Evolutionary conservation across 169 alveolate genomes (phyloP), one percentile per base, ranked within the genome.

Genomic region (Plasmodium coatneyi): DNA sequence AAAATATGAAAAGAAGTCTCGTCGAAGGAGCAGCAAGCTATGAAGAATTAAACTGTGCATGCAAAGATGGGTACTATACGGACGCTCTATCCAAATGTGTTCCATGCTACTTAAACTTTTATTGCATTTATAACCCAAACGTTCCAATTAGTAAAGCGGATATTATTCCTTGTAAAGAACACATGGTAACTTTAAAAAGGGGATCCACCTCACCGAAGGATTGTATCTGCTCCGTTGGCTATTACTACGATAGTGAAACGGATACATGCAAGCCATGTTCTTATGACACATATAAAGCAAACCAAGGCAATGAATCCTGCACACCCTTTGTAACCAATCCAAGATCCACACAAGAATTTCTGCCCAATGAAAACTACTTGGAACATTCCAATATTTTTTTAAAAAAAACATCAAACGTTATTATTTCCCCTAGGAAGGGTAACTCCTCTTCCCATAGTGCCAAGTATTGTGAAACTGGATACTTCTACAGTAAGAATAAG

Each of bases 161-260:
- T 54, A 94, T 97, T 60, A 94, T 92, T 9, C 87, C 41, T 34
- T 97, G 98, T 81, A 90, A 93, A 46, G 95, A 84, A 83, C 82
- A 97, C 87, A 89, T 96, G 25, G 43, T 74, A 19, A 97, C 98
- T 1, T 83, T 89, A 28, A 92, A 84, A 30, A 89, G 83, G 22
- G 97, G 96, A 22, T 95, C 98, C 28, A 80, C 92, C 32, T 96
- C 98, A 16, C 74, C 95, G n/a, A 92, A 92, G 3, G 95, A 95
- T 41, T 97, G 98, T 86, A 72, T 84, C 43, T 97, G 98, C 79
- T 41, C 79, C 80, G 92, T 96, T 46, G 97, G 97, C 22, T 95
- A 93, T 93, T 96, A 79, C 89, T 96, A 93, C 83, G 95, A 94
- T 83, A 66, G 76, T 28, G 92, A 80, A 19, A 66, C 93, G 71